Evolutionary conservation across 371 early-diverging fungal genomes (phyloP).

Genomic region (Circinella umbellata): DNA sequence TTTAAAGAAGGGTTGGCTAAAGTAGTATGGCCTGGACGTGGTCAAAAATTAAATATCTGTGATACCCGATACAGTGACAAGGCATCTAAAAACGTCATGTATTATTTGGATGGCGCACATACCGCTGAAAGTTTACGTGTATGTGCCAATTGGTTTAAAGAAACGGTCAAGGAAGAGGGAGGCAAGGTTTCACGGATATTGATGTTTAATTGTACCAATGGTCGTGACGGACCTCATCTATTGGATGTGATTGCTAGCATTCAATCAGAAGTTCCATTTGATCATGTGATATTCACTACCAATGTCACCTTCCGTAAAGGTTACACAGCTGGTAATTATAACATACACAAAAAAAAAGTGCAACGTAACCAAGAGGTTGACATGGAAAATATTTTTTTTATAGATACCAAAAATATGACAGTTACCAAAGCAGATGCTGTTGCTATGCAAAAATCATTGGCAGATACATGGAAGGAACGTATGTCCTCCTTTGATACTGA

Average conservation of each 20-base stretch:
- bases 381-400: neutral
- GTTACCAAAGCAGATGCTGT: constrained; percentile 61
- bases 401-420: constrained; percentile 71
- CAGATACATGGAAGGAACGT: constrained; percentile 54
- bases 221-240: constrained; percentile 70
- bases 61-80: constrained; percentile 48
- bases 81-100: constrained; percentile 49
- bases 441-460: constrained; percentile 56
- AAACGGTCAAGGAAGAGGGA: constrained; percentile 26
- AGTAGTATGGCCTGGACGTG: constrained; percentile 92
- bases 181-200: constrained; percentile 52
- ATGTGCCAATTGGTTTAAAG: constrained; percentile 79
- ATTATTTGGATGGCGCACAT: constrained; percentile 95
- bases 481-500: constrained; percentile 36
- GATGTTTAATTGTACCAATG: constrained; percentile 89
- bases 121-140: constrained; percentile 87
- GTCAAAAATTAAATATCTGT: constrained; percentile 57
- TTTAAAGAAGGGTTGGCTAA: constrained; percentile 63
- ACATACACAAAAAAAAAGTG: neutral
- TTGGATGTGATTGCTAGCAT: constrained; percentile 53
- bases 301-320: constrained; percentile 66
- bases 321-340: constrained; percentile 39
- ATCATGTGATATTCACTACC: constrained; percentile 78
- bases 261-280: constrained; percentile 51
- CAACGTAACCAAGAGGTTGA: neutral